Conservation (phyloP, 1,139 yeast species). For the Lizanozyma gosingica region DNA sequence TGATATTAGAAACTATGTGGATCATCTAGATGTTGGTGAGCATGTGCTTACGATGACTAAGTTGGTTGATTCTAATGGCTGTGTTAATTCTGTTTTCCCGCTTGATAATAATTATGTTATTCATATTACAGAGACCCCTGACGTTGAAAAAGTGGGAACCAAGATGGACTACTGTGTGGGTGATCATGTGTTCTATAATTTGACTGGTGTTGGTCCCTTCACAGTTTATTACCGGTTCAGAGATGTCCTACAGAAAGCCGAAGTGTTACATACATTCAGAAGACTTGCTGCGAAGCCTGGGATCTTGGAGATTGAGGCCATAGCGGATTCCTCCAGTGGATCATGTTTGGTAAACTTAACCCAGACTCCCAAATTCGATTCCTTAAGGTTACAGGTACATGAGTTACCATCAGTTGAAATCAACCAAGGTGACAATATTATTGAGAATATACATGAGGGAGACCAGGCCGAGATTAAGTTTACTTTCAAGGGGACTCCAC, state of each 20-base stretch:
- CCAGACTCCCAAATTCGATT: conserved; percentile 25
- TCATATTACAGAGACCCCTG: conserved; percentile 70
- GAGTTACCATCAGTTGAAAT: conserved; percentile 89
- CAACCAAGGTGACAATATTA: conserved; percentile 65
- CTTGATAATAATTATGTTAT: conserved; percentile 32
- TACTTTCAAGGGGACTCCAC: conserved; percentile 63
- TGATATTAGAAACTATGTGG: not conserved
- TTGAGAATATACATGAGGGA: conserved; percentile 85
- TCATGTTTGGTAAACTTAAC: conserved; percentile 62
- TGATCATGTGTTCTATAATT: conserved; percentile 68
- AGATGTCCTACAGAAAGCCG: conserved; percentile 49
- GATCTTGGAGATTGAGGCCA: conserved; percentile 50
- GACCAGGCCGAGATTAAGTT: conserved; percentile 68
- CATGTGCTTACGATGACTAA: conserved; percentile 51
- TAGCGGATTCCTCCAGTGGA: conserved; percentile 66
- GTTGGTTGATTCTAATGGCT: conserved; percentile 64
- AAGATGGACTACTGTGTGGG: conserved; percentile 74
- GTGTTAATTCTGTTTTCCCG: conserved; percentile 38
- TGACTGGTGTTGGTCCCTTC: conserved; percentile 78
- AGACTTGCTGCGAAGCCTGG: conserved; percentile 84
- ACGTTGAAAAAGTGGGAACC: conserved; percentile 36
- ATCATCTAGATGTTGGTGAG: conserved; percentile 27
- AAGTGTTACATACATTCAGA: conserved; percentile 46
- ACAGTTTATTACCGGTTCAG: conserved; percentile 67
- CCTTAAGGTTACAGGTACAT: conserved; percentile 49